A percentile compares a stretch with the other conserved stretches of the same genome.
Conservation (phyloP, 2,329 filamentous ascomycete species). For the Penicillium corylophilum region DNA sequence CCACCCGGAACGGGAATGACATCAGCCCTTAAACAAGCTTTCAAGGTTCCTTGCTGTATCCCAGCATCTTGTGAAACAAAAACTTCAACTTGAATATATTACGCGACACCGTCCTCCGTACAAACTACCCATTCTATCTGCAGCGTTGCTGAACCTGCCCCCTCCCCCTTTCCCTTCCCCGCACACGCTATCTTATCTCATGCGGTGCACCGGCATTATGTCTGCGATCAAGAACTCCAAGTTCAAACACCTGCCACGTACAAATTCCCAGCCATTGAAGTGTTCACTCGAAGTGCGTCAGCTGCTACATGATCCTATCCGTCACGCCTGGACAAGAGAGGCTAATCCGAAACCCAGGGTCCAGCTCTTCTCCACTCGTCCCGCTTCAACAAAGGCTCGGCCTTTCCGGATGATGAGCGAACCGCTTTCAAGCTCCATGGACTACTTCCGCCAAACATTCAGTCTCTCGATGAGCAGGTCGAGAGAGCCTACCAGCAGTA, state of each 20-base stretch:
- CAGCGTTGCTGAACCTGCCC: not conserved
- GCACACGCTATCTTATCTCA: not conserved
- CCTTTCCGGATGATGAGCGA: constrained; percentile 69
- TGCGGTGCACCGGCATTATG: constrained; percentile 6
- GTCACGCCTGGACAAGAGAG: not conserved
- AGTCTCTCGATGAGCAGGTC: constrained; percentile 74
- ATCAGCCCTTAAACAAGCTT: not conserved
- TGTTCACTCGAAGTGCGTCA: constrained; percentile 29
- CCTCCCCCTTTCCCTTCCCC: not conserved
- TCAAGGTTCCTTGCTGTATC: not conserved
- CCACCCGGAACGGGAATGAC: not conserved
- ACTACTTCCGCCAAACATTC: constrained; percentile 68
- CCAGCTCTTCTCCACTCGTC: constrained; percentile 59
- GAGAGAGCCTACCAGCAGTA: constrained; percentile 81
- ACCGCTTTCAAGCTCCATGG: constrained; percentile 68
- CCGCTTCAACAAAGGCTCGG: constrained; percentile 81
- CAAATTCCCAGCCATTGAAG: constrained; percentile 28
- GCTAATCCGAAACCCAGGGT: constrained; percentile 5
- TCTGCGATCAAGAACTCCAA: constrained; percentile 21
- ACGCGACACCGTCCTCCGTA: not conserved
- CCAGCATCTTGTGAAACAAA: not conserved
- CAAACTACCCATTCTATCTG: not conserved
- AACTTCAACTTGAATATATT: not conserved
- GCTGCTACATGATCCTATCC: not conserved
- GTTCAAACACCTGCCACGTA: constrained; percentile 33